A percentile compares a stretch with the other conserved stretches of the same genome.
Evolutionary conservation across 352 stramenopile genomes (phyloP).

Genomic region (Pythium volutum): DNA sequence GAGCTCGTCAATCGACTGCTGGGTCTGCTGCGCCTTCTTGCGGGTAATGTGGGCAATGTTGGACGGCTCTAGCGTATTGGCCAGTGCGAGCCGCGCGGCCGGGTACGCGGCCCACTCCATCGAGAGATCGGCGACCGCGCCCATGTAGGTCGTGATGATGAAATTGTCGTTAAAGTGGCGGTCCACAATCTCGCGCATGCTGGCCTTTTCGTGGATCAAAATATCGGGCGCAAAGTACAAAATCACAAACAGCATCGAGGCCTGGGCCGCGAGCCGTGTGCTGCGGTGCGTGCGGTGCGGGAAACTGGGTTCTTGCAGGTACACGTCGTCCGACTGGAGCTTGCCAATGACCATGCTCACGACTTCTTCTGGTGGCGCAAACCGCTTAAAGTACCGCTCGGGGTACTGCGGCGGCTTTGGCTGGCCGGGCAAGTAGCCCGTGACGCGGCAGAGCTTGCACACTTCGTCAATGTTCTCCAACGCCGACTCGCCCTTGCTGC

Average conservation of each 20-base stretch:
- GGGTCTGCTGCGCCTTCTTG: slow-evolving; percentile 83
- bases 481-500: slow-evolving; percentile 85
- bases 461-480: slow-evolving; percentile 91
- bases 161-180: slow-evolving; percentile 97
- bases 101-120: slow-evolving; percentile 91
- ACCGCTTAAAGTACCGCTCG: slow-evolving; percentile 87
- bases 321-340: slow-evolving; percentile 94
- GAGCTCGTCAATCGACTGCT: slow-evolving; percentile 86
- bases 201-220: slow-evolving; percentile 89
- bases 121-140: slow-evolving; percentile 90
- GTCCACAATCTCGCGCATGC: slow-evolving; percentile 94
- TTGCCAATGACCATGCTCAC: slow-evolving; percentile 93
- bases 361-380: slow-evolving; percentile 83
- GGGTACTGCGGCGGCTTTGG: slow-evolving; percentile 86
- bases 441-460: slow-evolving; percentile 89
- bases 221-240: slow-evolving; percentile 93
- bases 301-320: slow-evolving; percentile 90
- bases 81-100: slow-evolving; percentile 86
- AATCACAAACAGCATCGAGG: slow-evolving; percentile 95
- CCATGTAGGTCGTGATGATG: slow-evolving; percentile 95
- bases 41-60: slow-evolving; percentile 90
- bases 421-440: slow-evolving; percentile 83
- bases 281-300: slow-evolving; percentile 91
- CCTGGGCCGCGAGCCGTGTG: slow-evolving; percentile 87
- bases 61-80: slow-evolving; percentile 82